Evolutionary conservation across 1,284 basidiomycete genomes (phyloP), one percentile per base, ranked within the genome.

Genomic region (Ceratobasidium papillatum): DNA sequence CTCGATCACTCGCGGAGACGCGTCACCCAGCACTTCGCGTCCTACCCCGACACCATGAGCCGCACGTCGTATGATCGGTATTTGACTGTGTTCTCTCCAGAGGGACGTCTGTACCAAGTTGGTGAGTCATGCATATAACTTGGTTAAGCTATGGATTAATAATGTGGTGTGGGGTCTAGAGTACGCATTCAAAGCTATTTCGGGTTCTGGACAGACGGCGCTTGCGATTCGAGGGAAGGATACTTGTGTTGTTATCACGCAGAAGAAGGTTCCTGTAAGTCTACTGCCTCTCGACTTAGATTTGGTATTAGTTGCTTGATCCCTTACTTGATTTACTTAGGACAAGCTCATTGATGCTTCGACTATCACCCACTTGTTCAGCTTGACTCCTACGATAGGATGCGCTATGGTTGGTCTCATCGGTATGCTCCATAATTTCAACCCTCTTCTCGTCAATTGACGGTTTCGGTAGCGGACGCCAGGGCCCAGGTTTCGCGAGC

Each of bases 181-280:
- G 85, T 99, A 99, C 87, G 98, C 98, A 25, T 99, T 99, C 91
- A 99, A 99, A 84, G 98, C 98, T 62, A 99, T 99, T 83, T 94
- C 94, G 76, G 94, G 95, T 68, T 96, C 96, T 2, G 97, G 96
- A 0, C 94, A 99, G 80, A 99, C 98, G 2, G 91, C 96, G 5
- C 89, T 99, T 68, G 90, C 96, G 17, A 92, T 99, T 72, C 86
- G 97, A 78, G 98, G 98, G 27, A 94, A 94, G 83, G 96, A 99
- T 81, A 96, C 95, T 1, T 88, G 92, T 7, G 96, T 99, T 2
- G 93, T 99, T 51, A 95, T 98, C 80, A 98, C 96, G 11, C 98
- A 99, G 85, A 96, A 96, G 85, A 99, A 99, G 87, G 92, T 99
- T 49, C 96, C 97, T 30, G 96, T 98, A 80, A 77, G 88, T 86